phyloP scores from a whole-genome alignment of 106 monocot species.

The Apostasia shenzhenica region DNA sequence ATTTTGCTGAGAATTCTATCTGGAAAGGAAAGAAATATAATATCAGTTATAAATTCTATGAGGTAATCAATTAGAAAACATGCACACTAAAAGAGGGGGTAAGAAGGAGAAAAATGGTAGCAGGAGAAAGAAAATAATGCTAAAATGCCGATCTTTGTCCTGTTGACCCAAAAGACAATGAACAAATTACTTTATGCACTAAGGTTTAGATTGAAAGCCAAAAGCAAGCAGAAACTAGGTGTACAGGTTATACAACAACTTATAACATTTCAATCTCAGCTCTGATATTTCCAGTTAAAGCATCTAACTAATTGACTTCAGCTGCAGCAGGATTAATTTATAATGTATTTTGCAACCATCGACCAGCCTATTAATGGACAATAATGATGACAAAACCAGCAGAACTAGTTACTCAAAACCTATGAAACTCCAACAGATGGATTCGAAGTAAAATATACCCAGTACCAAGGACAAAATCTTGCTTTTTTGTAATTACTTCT shows the following conservation, averaged over 20 bases:
- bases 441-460: background rate
- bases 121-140: background rate
- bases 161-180: background rate
- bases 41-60: constrained; percentile 9
- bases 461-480: background rate
- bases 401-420: background rate
- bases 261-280: background rate
- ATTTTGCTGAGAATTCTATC: constrained; percentile 95
- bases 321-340: too few relatives aligned
- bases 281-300: too few relatives aligned
- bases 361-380: too few relatives aligned
- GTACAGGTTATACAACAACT: background rate
- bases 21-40: constrained; percentile 23
- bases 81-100: background rate
- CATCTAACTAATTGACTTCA: background rate
- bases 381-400: background rate
- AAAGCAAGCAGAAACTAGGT: background rate
- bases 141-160: background rate
- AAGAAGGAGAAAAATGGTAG: background rate
- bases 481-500: too few relatives aligned
- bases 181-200: too few relatives aligned
- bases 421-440: background rate
- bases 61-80: background rate
- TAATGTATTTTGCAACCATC: too few relatives aligned
- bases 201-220: background rate